Base-by-base conservation (phyloP, 2,329 filamentous ascomycete genomes). In the Aspergillus fumigatus region DNA sequence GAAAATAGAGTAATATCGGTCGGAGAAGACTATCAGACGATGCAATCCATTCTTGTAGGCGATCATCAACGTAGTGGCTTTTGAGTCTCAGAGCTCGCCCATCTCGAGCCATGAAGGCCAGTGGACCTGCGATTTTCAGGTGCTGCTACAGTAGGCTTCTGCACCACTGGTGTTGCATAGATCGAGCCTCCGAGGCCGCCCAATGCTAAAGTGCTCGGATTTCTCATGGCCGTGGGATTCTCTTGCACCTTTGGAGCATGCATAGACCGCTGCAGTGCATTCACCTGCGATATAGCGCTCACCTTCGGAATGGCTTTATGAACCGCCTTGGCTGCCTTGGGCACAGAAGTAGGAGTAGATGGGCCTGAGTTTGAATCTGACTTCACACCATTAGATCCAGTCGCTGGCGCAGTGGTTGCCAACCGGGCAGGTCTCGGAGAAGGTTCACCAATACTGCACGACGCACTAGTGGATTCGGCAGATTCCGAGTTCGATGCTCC, bases 31-130 rank as follows among this genome's bases (percentile, higher is more conserved):
- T 11, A 19, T 43, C n/a, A 4, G 40, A 43, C 8, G 4, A 19
- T 4, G 40, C 32, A 38, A 17, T 38, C 6, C 5, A n/a, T 38
- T 5, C 32, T 3, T 17, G 32, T 7, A 6, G 17, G 32, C 32
- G 14, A 38, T 35, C 14, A 38, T 43, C 21, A 47, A 47, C 43
- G 43, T 3, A 47, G 23, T 19, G 54, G 51, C 17, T 50, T 57
- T 38, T 23, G 32, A 23, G 25, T 23, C 10, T 49, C 29, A 23
- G 48, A 25, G 7, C 9, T 29, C 8, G 59, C 59, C 38, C 61
- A 59, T 26, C 48, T 55, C 14, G 61, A 63, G 17, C 50, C 51
- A 27, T 51, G 48, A 21, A 63, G 53, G 5, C 59, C 55, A 19
- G 23, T 45, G 19, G 17, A 19, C 7, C 19, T 29, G 19, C 17